Base-by-base conservation (phyloP, 2,329 filamentous ascomycete genomes). In the Thermoascus crustaceus region DNA sequence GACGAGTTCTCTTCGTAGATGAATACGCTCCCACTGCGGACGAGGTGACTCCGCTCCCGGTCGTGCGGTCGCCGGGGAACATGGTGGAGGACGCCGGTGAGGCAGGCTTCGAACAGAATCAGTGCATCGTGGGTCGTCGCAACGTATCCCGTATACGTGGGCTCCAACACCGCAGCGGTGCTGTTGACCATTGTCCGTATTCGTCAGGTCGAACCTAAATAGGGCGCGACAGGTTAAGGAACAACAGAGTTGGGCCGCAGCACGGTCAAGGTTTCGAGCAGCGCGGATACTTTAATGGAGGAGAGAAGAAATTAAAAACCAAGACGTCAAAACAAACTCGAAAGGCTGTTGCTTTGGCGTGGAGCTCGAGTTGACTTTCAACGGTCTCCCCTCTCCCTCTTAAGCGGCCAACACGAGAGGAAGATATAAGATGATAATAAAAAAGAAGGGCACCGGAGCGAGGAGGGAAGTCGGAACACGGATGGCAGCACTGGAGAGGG, bases 1-100 rank as follows among this genome's bases (percentile, higher is more conserved):
- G 87, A 93, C 0, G 85, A 80, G 42, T 85, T 81, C 57, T 94
- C 86, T 53, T 94, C 86, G 58, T 94, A 95, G 46, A 94, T 85
- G 61, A 94, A 91, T 30, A 94, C 76, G 46, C 82, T 82, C 22
- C 88, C 88, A 47, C 85, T 93, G 46, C 75, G 75, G 54, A 94
- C 91, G 34, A 94, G 74, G 13, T 76, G 71, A 16, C 71, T 69
- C 34, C 87, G 75, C 61, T 94, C 88, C 34, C 85, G 74, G 51
- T 94, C 88, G 57, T 94, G 85, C 1, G 88, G 88, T 35, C 88
- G 75, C 32, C 88, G 80, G 11, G 85, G 78, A 13, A 91, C 83
- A 57, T 91, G 86, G 32, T 73, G 73, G 6, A 89, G 66, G 13
- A 71, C 65, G 7, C 85, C 85, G 22, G 68, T 71, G 10, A 94